Evolutionary conservation across 306 rosid species (phyloP).

Genomic region (Lablab purpureus): DNA sequence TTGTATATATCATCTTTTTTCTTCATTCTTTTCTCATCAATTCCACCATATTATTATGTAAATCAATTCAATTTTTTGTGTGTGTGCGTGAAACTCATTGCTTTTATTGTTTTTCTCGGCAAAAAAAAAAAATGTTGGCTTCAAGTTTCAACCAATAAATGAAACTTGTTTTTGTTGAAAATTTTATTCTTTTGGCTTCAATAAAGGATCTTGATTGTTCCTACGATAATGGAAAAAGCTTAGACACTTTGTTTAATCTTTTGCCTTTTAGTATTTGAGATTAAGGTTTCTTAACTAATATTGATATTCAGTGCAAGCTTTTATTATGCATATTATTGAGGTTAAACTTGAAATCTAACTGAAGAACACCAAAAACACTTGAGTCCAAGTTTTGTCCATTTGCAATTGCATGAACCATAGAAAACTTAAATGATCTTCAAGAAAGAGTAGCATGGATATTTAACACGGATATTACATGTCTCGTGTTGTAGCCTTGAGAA

Average conservation of each 20-base stretch:
- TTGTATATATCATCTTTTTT: conserved; percentile 51
- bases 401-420: conserved; percentile 6
- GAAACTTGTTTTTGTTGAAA: background rate
- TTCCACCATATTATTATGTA: background rate
- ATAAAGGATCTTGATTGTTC: background rate
- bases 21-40: background rate
- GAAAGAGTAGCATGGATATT: background rate
- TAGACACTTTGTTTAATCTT: background rate
- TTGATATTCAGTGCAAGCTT: background rate
- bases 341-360: background rate
- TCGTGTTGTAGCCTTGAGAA: conserved; percentile 71
- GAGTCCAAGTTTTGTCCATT: background rate
- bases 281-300: background rate
- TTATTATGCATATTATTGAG: background rate
- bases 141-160: conserved; percentile 19
- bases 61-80: conserved; percentile 8
- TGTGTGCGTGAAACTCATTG: conserved; percentile 1
- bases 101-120: background rate
- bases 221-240: background rate
- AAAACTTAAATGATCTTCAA: background rate
- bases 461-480: background rate
- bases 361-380: background rate
- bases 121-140: background rate
- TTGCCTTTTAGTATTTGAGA: background rate
- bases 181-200: background rate